Conservation (phyloP, 2,329 filamentous ascomycete genomes). For the Aureobasidium sp. region DNA sequence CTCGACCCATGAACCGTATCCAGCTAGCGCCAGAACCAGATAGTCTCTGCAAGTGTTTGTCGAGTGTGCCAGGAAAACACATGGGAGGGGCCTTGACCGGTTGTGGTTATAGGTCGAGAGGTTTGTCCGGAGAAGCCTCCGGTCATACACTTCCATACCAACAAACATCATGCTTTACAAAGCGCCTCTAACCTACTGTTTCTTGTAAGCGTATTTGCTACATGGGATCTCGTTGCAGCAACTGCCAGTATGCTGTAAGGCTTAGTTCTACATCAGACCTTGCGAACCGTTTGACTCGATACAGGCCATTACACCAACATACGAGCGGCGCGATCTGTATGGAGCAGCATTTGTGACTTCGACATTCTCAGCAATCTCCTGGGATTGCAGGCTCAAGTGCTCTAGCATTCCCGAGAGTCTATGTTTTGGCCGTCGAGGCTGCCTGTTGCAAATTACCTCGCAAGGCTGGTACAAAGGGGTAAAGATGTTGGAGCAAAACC, state of each 20-base stretch:
- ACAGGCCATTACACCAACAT: neutral
- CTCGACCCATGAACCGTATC: neutral
- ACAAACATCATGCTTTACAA: neutral
- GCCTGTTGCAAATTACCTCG: neutral
- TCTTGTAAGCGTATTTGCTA: neutral
- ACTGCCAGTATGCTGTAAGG: neutral
- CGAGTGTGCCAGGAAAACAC: neutral
- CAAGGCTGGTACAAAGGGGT: neutral
- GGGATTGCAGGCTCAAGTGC: neutral
- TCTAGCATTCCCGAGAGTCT: neutral
- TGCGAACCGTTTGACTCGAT: neutral
- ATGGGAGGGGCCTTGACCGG: neutral
- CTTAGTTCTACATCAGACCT: neutral
- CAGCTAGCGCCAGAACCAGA: neutral
- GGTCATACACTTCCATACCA: neutral
- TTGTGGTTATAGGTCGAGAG: neutral
- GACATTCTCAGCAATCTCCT: neutral
- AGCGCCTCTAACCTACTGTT: neutral
- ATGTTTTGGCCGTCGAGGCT: neutral
- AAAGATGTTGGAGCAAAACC: neutral
- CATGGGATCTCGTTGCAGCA: neutral
- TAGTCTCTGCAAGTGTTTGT: neutral
- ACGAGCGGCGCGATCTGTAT: neutral
- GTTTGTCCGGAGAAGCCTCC: neutral
- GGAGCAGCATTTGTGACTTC: neutral